Evolutionary conservation across 352 stramenopile species (phyloP).

Genomic region (Bremia lactucae): DNA sequence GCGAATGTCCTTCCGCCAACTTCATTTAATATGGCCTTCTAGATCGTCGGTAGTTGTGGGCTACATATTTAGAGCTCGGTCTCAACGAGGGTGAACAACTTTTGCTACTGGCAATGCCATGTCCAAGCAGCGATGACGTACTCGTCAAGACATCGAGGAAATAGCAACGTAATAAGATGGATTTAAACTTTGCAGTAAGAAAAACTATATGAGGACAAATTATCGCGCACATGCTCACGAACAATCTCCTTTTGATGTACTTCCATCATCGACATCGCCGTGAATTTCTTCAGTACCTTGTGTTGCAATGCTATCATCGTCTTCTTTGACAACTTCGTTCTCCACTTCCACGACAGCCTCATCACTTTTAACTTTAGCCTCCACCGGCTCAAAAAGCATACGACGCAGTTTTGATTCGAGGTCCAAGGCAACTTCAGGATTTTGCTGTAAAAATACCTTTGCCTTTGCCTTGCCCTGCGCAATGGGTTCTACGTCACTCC

Average conservation of each 20-base stretch:
- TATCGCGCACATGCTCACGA: too few species aligned
- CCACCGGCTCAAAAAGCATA: slow-evolving; percentile 38
- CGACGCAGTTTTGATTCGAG: slow-evolving; percentile 64
- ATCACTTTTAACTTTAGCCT: slow-evolving; percentile 5
- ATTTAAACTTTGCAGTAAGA: slow-evolving; percentile 22
- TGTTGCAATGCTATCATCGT: background rate
- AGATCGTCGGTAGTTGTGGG: slow-evolving; percentile 33
- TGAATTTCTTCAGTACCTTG: slow-evolving; percentile 2
- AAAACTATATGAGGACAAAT: too few species aligned
- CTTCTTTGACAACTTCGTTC: slow-evolving; percentile 2
- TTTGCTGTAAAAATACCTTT: slow-evolving; percentile 69
- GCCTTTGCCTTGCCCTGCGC: slow-evolving; percentile 76
- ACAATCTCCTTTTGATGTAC: too few species aligned
- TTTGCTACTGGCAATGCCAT: slow-evolving; percentile 8
- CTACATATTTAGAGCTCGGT: slow-evolving; percentile 45
- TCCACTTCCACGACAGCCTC: slow-evolving; percentile 3
- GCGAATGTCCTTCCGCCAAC: slow-evolving; percentile 56
- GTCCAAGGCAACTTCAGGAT: slow-evolving; percentile 53
- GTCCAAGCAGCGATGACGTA: slow-evolving; percentile 14
- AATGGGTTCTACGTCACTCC: slow-evolving; percentile 58
- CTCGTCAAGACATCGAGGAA: slow-evolving; percentile 24
- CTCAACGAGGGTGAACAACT: slow-evolving; percentile 19
- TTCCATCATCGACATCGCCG: slow-evolving; percentile 4
- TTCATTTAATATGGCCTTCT: slow-evolving; percentile 80
- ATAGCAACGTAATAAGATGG: slow-evolving; percentile 20